Evolutionary conservation across 2,329 filamentous ascomycete species (phyloP).

Genomic region (Arthrobotrys megalospora): DNA sequence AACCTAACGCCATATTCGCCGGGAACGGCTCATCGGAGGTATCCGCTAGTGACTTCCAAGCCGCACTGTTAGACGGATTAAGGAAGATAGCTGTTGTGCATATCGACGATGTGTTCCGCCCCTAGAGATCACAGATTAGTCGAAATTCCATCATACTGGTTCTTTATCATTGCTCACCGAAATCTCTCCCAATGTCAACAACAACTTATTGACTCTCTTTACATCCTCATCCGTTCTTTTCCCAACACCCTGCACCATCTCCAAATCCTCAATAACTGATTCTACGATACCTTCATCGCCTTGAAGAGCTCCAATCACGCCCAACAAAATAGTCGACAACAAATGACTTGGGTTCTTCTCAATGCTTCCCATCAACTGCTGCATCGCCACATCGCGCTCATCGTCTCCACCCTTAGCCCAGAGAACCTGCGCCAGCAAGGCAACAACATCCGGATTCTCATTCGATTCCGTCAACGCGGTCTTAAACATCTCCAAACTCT

Average conservation of each 20-base stretch:
- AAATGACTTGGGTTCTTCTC: constrained; percentile 82
- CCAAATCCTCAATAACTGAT: constrained; percentile 84
- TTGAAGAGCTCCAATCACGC: constrained; percentile 86
- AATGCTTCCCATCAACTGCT: constrained; percentile 81
- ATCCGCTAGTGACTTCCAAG: constrained; percentile 83
- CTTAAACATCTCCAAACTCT: constrained; percentile 84
- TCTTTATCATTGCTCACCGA: constrained; percentile 51
- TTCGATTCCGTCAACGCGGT: constrained; percentile 82
- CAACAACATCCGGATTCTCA: constrained; percentile 85
- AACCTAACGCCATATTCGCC: constrained; percentile 84
- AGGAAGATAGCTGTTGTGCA: constrained; percentile 79
- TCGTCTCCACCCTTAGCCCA: constrained; percentile 88
- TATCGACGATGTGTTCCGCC: constrained; percentile 66
- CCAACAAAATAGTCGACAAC: constrained; percentile 83
- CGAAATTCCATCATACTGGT: not conserved
- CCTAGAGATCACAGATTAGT: constrained; percentile 24
- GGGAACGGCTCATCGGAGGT: constrained; percentile 71
- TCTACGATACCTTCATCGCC: constrained; percentile 83
- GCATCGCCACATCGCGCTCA: constrained; percentile 81
- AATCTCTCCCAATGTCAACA: constrained; percentile 77
- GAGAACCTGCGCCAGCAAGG: constrained; percentile 88
- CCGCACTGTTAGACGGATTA: constrained; percentile 81
- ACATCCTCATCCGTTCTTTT: constrained; percentile 76
- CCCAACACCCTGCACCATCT: constrained; percentile 78
- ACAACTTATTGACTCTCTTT: constrained; percentile 79